Conservation (phyloP, 768 basidiomycete genomes). For the Paxillus involutus region DNA sequence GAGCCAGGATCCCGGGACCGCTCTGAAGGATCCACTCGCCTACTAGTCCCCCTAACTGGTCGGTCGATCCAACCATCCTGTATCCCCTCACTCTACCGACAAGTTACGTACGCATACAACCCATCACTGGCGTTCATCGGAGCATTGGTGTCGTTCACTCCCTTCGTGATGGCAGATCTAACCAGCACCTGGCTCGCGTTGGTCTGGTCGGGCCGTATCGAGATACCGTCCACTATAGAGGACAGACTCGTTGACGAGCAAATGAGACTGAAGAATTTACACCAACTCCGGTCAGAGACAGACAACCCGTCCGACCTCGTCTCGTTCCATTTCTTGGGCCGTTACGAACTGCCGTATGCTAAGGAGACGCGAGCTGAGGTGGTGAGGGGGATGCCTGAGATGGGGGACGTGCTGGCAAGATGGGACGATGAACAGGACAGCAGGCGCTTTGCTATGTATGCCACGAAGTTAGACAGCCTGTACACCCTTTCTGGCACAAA, state of each 20-base stretch:
- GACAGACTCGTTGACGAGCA: slow-evolving; percentile 39
- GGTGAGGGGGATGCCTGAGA: slow-evolving; percentile 7
- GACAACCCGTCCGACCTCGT: slow-evolving; percentile 27
- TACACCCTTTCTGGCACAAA: slow-evolving; percentile 11
- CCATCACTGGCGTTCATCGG: slow-evolving; percentile 49
- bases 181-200: slow-evolving; percentile 49
- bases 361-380: slow-evolving; percentile 15
- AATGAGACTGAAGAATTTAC: slow-evolving; percentile 30
- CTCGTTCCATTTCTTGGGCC: slow-evolving; percentile 25
- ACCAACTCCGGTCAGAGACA: slow-evolving; percentile 14
- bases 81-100: slow-evolving; percentile 44
- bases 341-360: slow-evolving; percentile 23
- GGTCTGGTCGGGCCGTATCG: slow-evolving; percentile 35
- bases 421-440: slow-evolving; percentile 30
- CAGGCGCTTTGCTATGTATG: slow-evolving; percentile 27
- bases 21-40: neutral
- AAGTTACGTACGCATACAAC: slow-evolving; percentile 47
- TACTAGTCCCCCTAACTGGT: slow-evolving; percentile 30
- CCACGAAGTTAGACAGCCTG: slow-evolving; percentile 27
- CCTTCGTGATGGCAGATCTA: slow-evolving; percentile 49
- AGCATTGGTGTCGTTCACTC: slow-evolving; percentile 42
- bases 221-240: slow-evolving; percentile 34
- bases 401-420: slow-evolving; percentile 16
- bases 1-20: neutral
- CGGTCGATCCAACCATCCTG: slow-evolving; percentile 32